phyloP scores from a whole-genome alignment of 192 early-diverging fungal species.

The Podila minutissima region DNA sequence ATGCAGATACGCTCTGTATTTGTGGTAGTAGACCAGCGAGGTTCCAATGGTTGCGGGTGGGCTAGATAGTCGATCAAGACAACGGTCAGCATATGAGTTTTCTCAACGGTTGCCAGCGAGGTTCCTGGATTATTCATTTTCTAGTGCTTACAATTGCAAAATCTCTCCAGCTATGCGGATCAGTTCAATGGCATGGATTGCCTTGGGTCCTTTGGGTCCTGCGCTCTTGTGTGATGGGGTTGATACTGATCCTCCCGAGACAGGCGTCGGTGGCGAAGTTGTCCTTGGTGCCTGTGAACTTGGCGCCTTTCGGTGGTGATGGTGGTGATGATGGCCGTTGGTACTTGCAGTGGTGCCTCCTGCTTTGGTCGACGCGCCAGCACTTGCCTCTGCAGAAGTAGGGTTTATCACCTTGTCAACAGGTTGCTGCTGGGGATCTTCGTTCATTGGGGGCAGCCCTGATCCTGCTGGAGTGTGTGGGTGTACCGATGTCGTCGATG shows the following conservation, averaged over 20 bases:
- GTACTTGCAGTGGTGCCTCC: not conserved
- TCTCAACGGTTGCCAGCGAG: not conserved
- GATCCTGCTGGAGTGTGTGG: not conserved
- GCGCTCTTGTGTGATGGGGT: conserved; percentile 3
- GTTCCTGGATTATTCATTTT: not conserved
- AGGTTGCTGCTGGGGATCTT: too few relatives aligned
- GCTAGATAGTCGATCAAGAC: conserved; percentile 12
- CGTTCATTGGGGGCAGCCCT: not conserved
- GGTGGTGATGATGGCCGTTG: not conserved
- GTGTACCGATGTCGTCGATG: not conserved
- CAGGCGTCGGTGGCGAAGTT: conserved; percentile 37
- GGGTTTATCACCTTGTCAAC: not conserved
- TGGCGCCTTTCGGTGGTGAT: conserved; percentile 15
- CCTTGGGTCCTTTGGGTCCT: conserved; percentile 21
- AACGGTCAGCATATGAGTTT: too few relatives aligned
- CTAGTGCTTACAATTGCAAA: conserved; percentile 40
- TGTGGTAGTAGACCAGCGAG: conserved; percentile 61
- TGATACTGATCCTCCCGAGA: conserved; percentile 12
- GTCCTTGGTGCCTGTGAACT: conserved; percentile 23
- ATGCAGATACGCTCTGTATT: conserved; percentile 51
- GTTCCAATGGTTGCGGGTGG: conserved; percentile 59
- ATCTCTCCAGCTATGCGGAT: conserved; percentile 48
- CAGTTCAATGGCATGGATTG: conserved; percentile 48
- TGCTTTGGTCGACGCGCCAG: not conserved
- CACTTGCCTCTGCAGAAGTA: not conserved